Conservation (phyloP, 1,284 basidiomycete species). For the Ceratobasidium sp. region DNA sequence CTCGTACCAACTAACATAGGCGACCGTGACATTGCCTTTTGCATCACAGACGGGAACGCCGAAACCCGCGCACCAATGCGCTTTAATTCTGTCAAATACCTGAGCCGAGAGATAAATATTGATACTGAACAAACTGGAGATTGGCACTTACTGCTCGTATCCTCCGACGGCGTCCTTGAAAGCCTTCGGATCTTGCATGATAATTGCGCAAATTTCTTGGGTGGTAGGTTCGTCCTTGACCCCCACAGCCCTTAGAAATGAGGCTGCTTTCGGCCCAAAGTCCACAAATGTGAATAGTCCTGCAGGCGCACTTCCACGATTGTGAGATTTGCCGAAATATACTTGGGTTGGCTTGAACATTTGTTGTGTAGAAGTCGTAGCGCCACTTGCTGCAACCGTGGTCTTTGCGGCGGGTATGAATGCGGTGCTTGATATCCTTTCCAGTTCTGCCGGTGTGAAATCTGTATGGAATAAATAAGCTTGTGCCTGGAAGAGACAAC, state of each 20-base stretch:
- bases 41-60: constrained; percentile 66
- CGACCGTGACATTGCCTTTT: constrained; percentile 72
- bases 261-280: constrained; percentile 85
- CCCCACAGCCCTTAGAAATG: constrained; percentile 88
- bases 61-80: constrained; percentile 83
- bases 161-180: constrained; percentile 78
- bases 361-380: constrained; percentile 54
- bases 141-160: constrained; percentile 64
- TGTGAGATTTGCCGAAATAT: constrained; percentile 64
- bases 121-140: background rate
- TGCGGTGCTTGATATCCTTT: constrained; percentile 52
- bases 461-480: constrained; percentile 43
- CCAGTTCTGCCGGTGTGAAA: constrained; percentile 54
- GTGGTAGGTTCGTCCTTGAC: constrained; percentile 90
- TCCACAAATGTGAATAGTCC: constrained; percentile 89
- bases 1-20: constrained; percentile 73
- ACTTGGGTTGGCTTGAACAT: constrained; percentile 73
- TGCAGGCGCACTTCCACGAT: constrained; percentile 64
- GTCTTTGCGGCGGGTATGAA: constrained; percentile 57
- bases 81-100: constrained; percentile 85
- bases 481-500: background rate
- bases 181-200: constrained; percentile 70
- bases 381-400: constrained; percentile 13
- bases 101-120: constrained; percentile 52
- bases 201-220: constrained; percentile 66